A percentile compares a stretch with the other conserved stretches of the same genome.
phyloP scores from a whole-genome alignment of 805 yeast genomes.

The Yarrowia phangngaensis region DNA sequence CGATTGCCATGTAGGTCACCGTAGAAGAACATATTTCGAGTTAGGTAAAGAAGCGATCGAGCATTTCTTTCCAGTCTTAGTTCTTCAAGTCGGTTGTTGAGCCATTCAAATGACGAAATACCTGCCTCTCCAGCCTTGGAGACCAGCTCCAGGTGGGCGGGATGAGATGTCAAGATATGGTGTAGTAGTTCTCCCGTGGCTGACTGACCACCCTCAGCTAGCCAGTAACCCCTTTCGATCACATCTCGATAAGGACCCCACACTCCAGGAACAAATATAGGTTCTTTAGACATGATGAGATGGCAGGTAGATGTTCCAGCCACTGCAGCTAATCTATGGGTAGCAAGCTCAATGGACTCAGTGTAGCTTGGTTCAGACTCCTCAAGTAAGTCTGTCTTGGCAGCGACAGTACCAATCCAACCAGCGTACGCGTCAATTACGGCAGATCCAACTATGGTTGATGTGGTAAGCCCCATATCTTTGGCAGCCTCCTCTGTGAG shows the following conservation, averaged over 20 bases:
- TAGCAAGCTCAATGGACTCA: slow-evolving; percentile 44
- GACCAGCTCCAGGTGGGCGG: slow-evolving; percentile 73
- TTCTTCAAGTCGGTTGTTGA: slow-evolving; percentile 70
- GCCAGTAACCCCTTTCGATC: slow-evolving; percentile 84
- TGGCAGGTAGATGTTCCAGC: slow-evolving; percentile 99
- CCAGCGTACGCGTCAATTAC: slow-evolving; percentile 98
- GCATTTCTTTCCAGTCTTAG: slow-evolving; percentile 54
- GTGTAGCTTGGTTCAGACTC: slow-evolving; percentile 27
- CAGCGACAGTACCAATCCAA: slow-evolving; percentile 98
- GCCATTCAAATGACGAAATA: slow-evolving; percentile 72
- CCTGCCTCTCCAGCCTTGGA: slow-evolving; percentile 58
- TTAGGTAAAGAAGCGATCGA: slow-evolving; percentile 74
- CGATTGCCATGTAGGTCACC: slow-evolving; percentile 97
- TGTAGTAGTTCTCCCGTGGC: slow-evolving; percentile 94
- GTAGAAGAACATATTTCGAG: slow-evolving; percentile 82
- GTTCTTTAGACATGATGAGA: slow-evolving; percentile 75
- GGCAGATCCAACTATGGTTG: slow-evolving; percentile 86
- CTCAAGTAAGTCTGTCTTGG: slow-evolving; percentile 57
- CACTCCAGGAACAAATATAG: slow-evolving; percentile 90
- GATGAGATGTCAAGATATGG: slow-evolving; percentile 82
- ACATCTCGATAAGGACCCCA: slow-evolving; percentile 99
- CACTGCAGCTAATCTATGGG: slow-evolving; percentile 91
- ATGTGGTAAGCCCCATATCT: slow-evolving; percentile 75
- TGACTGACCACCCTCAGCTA: slow-evolving; percentile 99
- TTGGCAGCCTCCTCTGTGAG: slow-evolving; percentile 64